phyloP scores from a whole-genome alignment of 345 rosid species.

The Eutrema japonicum region DNA sequence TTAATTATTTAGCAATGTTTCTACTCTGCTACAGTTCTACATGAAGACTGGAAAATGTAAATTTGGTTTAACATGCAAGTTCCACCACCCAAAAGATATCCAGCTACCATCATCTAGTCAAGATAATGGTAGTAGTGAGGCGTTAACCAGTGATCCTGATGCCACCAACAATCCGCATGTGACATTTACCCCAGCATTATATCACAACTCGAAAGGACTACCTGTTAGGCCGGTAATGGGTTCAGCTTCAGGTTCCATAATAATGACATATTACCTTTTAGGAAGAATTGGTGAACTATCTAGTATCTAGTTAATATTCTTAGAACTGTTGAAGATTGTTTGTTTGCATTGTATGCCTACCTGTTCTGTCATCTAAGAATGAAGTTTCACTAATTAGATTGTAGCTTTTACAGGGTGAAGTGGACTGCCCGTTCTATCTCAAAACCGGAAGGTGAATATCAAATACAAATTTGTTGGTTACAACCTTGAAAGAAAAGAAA shows the following conservation, averaged over 20 bases:
- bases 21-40: constrained; percentile 66
- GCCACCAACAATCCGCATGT: constrained; percentile 41
- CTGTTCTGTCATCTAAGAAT: constrained; percentile 26
- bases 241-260: constrained; percentile 28
- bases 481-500: constrained; percentile 1
- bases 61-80: constrained; percentile 89
- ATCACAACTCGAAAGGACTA: constrained; percentile 86
- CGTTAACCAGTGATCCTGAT: constrained; percentile 45
- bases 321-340: constrained; percentile 5
- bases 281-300: constrained; percentile 17
- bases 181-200: constrained; percentile 55
- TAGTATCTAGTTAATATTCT: constrained; percentile 10
- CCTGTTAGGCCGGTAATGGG: constrained; percentile 74
- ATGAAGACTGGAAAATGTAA: constrained; percentile 92
- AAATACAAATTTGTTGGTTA: constrained; percentile 17
- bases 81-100: constrained; percentile 90
- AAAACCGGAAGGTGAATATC: constrained; percentile 87
- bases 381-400: constrained; percentile 32
- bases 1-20: constrained; percentile 36
- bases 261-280: constrained; percentile 27
- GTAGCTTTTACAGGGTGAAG: constrained; percentile 69
- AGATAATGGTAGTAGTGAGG: constrained; percentile 53
- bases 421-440: constrained; percentile 90
- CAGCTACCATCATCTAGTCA: constrained; percentile 50
- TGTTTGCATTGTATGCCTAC: constrained; percentile 8